Base-by-base conservation (phyloP, 805 yeast genomes). In the Ogataea degrootiae region DNA sequence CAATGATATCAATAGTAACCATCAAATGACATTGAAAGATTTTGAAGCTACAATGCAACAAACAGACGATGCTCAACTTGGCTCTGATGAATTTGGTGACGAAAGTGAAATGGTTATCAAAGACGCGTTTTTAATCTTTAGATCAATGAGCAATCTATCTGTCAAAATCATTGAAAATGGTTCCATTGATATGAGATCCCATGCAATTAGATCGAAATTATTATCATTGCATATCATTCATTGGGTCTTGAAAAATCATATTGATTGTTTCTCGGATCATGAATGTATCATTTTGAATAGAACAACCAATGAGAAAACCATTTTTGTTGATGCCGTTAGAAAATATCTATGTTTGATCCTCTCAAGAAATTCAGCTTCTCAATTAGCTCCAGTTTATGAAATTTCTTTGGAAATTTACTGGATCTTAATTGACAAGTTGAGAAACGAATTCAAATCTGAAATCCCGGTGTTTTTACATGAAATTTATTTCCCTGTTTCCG, bases 121-220 rank as follows among this genome's bases (percentile, higher is more conserved):
- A 58, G 99, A 94, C 65, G 97, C 98, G 0, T 92, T 91, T 60
- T 73, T 94, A 49, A 79, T 94, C 3, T 90, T 94, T 67, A 79
- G 99, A 62, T 92, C 97, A 1, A 86, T 94, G 94, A 87, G 97
- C 65, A 90, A 89, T 61, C 76, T 94, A 16, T 87, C 97, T 3
- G 86, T 87, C 42, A 94, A 94, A 66, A 76, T 83, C 26, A 70
- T 92, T 49, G 97, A 91, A 50, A 75, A 82, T 37, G 86, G 83
- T 35, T 78, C 82, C 34, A 68, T 89, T 51, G 95, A 87, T 65
- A 83, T 85, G 89, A 79, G 92, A 65, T 85, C 96, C 2, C 97
- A 92, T 61, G 85, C 92, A 2, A 89, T 94, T 54, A 80, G 99
- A 59, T 89, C 97, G 1, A 94, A 94, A 65, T 71, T 94, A 50